phyloP scores from a whole-genome alignment of 2,329 filamentous ascomycete species.

The Fusarium nanum region DNA sequence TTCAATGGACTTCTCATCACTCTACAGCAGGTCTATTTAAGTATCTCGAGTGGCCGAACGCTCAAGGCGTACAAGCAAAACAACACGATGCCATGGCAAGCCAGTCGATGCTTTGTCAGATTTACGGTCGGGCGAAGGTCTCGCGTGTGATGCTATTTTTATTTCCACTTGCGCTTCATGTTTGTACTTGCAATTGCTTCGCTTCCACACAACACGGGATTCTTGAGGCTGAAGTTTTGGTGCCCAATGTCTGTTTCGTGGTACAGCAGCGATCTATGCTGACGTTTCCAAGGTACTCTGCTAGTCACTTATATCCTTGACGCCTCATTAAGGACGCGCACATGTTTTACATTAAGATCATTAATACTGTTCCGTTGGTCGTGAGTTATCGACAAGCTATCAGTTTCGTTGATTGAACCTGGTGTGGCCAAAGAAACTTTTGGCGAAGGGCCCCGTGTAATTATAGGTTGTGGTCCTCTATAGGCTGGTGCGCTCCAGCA shows the following conservation, averaged over 20 bases:
- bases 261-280: background rate
- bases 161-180: background rate
- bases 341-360: background rate
- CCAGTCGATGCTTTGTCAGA: background rate
- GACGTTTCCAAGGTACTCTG: background rate
- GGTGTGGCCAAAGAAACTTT: background rate
- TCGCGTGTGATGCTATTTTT: background rate
- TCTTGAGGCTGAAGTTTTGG: background rate
- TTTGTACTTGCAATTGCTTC: background rate
- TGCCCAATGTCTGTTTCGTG: background rate
- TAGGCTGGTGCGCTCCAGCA: background rate
- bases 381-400: background rate
- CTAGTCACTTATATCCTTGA: background rate
- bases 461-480: background rate
- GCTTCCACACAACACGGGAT: background rate
- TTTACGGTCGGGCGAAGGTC: background rate
- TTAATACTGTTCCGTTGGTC: background rate
- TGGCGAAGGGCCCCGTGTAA: background rate
- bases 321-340: too few relatives aligned
- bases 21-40: background rate
- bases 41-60: background rate
- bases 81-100: background rate
- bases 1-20: background rate
- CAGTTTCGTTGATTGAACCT: background rate
- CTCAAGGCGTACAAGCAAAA: background rate